Conservation (phyloP, 1,284 basidiomycete species). For the Irpex sp. region DNA sequence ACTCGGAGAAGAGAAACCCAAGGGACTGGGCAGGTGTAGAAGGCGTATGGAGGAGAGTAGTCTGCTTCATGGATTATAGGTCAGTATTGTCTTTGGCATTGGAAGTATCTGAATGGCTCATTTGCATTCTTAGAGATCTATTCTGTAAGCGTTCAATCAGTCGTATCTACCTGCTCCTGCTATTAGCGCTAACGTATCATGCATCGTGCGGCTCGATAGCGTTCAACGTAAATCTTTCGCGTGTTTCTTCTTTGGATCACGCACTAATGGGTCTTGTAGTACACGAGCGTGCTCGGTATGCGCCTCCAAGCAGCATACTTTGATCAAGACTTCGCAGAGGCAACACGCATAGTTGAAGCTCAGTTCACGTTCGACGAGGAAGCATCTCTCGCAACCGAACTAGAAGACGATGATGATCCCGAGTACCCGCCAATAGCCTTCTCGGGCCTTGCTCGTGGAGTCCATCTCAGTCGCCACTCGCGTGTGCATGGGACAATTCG, state of each 20-base stretch:
- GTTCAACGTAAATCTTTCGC: conserved; percentile 50
- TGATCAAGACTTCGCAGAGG: conserved; percentile 57
- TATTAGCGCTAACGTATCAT: background rate
- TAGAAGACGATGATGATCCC: conserved; percentile 19
- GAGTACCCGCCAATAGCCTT: conserved; percentile 52
- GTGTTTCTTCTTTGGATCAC: background rate
- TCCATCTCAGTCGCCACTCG: conserved; percentile 31
- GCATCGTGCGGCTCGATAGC: conserved; percentile 30
- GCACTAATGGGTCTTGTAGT: conserved; percentile 7
- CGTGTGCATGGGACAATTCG: conserved; percentile 51
- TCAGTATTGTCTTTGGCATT: conserved; percentile 26
- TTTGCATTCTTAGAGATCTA: conserved; percentile 40
- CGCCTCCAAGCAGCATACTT: conserved; percentile 46
- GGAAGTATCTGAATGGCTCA: background rate
- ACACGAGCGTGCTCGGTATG: conserved; percentile 18
- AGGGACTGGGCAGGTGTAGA: conserved; percentile 69
- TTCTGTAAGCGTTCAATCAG: conserved; percentile 38
- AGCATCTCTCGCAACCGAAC: background rate
- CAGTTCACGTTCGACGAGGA: background rate
- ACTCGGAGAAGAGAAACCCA: conserved; percentile 25
- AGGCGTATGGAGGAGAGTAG: conserved; percentile 65
- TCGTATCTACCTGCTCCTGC: background rate
- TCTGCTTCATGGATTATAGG: conserved; percentile 77
- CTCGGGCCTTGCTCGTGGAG: conserved; percentile 43
- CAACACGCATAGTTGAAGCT: conserved; percentile 53